phyloP scores from a whole-genome alignment of 192 early-diverging fungal species.

The Chytriomyces hyalinus region DNA sequence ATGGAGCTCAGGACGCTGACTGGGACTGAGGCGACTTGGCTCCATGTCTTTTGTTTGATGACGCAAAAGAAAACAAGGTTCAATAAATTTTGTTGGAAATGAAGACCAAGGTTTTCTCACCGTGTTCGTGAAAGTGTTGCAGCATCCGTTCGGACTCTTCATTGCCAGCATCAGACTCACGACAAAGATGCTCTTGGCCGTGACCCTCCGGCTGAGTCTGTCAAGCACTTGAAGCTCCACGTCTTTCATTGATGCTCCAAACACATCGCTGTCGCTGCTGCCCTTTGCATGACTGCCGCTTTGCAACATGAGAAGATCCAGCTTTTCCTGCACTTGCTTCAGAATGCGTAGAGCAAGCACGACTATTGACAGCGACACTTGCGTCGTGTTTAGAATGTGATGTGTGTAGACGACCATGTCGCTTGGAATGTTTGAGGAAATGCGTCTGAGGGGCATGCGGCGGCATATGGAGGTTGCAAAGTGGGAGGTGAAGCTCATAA shows the following conservation, averaged over 20 bases:
- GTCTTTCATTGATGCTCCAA: neutral
- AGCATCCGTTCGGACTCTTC: constrained; percentile 35
- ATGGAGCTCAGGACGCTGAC: constrained; percentile 7
- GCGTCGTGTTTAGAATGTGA: constrained; percentile 7
- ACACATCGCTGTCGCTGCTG: neutral
- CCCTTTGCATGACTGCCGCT: neutral
- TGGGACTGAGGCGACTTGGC: constrained; percentile 16
- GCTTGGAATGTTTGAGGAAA: neutral
- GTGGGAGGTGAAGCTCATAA: constrained; percentile 13
- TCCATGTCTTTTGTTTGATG: constrained; percentile 29
- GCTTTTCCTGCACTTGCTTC: constrained; percentile 8
- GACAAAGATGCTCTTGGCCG: constrained; percentile 17
- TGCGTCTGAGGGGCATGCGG: neutral
- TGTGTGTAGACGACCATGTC: neutral
- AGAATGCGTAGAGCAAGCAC: constrained; percentile 13
- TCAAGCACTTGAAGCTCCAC: neutral
- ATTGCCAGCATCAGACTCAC: constrained; percentile 32
- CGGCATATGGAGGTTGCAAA: neutral
- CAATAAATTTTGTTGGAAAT: neutral
- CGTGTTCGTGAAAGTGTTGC: constrained; percentile 34
- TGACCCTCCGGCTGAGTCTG: neutral
- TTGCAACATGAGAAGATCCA: neutral
- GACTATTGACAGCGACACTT: constrained; percentile 17
- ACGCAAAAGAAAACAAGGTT: neutral
- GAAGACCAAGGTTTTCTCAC: neutral